These are phyloP conservation scores for Aspergillus pseudoterreus DNA, from an alignment of 2,329 filamentous ascomycete genomes.

Conservation along the genomic window DNA sequence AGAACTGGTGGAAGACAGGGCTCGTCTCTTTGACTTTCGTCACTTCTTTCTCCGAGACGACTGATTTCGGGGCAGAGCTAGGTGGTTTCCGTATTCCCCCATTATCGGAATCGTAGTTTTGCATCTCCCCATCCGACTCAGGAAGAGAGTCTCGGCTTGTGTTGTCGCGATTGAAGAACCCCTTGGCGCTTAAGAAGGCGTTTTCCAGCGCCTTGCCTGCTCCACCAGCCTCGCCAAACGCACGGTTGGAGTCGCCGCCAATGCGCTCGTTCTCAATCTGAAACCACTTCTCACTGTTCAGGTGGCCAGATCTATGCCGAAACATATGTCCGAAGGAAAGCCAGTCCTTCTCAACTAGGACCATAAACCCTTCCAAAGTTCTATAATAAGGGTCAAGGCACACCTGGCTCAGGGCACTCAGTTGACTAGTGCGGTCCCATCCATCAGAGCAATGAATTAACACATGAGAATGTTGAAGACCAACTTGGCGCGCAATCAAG, in stretches of 20 bases:
- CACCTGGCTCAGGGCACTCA: conserved; percentile 85
- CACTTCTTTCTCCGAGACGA: conserved; percentile 57
- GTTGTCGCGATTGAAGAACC: conserved; percentile 81
- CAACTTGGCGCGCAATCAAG: conserved; percentile 81
- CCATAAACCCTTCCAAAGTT: conserved; percentile 90
- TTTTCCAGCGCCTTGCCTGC: conserved; percentile 77
- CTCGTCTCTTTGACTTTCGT: conserved; percentile 85
- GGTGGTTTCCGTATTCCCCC: conserved; percentile 32
- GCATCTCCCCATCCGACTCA: conserved; percentile 58
- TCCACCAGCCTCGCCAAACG: conserved; percentile 40
- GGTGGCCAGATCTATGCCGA: conserved; percentile 79
- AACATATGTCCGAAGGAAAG: conserved; percentile 98
- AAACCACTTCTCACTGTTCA: conserved; percentile 95
- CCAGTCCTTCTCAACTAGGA: conserved; percentile 96
- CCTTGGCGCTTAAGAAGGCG: conserved; percentile 76
- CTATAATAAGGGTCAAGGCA: conserved; percentile 95
- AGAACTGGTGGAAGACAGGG: conserved; percentile 95
- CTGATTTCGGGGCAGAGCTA: conserved; percentile 28
- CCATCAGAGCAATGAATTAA: conserved; percentile 97
- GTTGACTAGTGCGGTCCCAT: conserved; percentile 94
- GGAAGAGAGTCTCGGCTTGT: conserved; percentile 60
- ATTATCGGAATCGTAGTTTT: conserved; percentile 47
- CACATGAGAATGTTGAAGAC: conserved; percentile 88
- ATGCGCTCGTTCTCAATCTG: conserved; percentile 74
- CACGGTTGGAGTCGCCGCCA: conserved; percentile 50